These are phyloP conservation scores for Russula sp. DNA, from an alignment of 768 basidiomycete genomes.

Conservation along the genomic window DNA sequence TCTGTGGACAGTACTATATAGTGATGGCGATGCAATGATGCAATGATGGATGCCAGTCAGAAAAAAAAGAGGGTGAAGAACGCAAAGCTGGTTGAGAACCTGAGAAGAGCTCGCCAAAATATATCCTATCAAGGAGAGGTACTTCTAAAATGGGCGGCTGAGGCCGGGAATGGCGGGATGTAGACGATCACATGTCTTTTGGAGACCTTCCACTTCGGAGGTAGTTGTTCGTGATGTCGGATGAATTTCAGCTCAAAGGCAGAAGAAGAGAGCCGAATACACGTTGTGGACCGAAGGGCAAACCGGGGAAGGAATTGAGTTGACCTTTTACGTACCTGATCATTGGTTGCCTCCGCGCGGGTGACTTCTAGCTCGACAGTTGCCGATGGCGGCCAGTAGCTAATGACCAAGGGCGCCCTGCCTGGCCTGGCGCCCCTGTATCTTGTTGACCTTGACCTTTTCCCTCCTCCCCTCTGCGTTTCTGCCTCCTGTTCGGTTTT, in stretches of 20 bases:
- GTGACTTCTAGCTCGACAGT: slow-evolving; percentile 12
- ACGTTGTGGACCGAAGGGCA: no score
- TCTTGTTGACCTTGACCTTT: background rate
- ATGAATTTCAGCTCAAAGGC: background rate
- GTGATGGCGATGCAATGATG: no score
- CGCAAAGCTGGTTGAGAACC: background rate
- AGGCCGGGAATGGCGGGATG: background rate
- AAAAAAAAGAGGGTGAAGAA: background rate
- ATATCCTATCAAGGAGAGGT: background rate
- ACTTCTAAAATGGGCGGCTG: background rate
- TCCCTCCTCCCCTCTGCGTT: background rate
- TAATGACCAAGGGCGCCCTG: background rate
- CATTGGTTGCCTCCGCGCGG: background rate
- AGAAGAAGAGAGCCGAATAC: slow-evolving; percentile 15
- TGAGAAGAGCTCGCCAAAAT: slow-evolving; percentile 7
- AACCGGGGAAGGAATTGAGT: background rate
- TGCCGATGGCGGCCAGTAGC: slow-evolving; percentile 15
- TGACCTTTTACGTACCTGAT: slow-evolving; percentile 24
- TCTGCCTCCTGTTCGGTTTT: background rate
- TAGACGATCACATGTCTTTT: background rate
- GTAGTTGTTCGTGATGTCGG: slow-evolving; percentile 2
- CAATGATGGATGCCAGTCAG: background rate
- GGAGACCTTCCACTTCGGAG: background rate
- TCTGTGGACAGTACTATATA: background rate
- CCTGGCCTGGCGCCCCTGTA: background rate